Evolutionary conservation across 768 basidiomycete genomes (phyloP).

Genomic region (Trichaptum fuscoviolaceum): DNA sequence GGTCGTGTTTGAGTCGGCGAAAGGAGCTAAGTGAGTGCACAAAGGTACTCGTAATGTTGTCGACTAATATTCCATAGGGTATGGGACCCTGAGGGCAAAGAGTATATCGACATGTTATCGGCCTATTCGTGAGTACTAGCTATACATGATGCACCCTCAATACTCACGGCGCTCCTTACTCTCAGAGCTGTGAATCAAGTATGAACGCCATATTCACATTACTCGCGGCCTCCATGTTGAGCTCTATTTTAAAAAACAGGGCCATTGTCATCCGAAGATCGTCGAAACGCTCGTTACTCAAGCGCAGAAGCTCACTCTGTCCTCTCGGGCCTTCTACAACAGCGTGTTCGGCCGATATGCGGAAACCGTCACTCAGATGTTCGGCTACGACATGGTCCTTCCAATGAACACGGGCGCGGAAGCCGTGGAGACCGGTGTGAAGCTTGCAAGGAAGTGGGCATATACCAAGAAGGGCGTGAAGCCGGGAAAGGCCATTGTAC

Average conservation of each 20-base stretch:
- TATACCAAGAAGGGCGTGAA: conserved; percentile 82
- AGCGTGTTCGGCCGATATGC: conserved; percentile 88
- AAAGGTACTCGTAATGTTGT: conserved; percentile 13
- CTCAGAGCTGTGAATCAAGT: conserved; percentile 84
- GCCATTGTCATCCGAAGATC: conserved; percentile 90
- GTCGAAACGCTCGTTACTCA: conserved; percentile 77
- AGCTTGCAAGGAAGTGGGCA: conserved; percentile 96
- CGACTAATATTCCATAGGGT: conserved; percentile 40
- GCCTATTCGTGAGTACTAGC: conserved; percentile 80
- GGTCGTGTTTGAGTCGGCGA: conserved; percentile 86
- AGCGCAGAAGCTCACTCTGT: conserved; percentile 85
- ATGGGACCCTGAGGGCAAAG: conserved; percentile 92
- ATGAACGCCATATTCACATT: conserved; percentile 23
- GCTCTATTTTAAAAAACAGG: conserved; percentile 33
- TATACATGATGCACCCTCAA: conserved; percentile 5
- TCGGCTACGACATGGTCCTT: conserved; percentile 91
- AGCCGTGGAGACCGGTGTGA: conserved; percentile 95
- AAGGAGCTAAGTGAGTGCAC: conserved; percentile 76
- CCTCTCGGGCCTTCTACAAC: conserved; percentile 96
- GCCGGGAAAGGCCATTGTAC: conserved; percentile 77
- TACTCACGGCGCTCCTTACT: conserved; percentile 7
- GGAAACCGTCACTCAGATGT: conserved; percentile 73
- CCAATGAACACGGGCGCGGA: conserved; percentile 99
- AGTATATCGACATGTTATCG: conserved; percentile 97
- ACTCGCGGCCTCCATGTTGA: conserved; percentile 3